Evolutionary conservation across 2,329 filamentous ascomycete genomes (phyloP).

Genomic region (Pseudogymnoascus sp.): DNA sequence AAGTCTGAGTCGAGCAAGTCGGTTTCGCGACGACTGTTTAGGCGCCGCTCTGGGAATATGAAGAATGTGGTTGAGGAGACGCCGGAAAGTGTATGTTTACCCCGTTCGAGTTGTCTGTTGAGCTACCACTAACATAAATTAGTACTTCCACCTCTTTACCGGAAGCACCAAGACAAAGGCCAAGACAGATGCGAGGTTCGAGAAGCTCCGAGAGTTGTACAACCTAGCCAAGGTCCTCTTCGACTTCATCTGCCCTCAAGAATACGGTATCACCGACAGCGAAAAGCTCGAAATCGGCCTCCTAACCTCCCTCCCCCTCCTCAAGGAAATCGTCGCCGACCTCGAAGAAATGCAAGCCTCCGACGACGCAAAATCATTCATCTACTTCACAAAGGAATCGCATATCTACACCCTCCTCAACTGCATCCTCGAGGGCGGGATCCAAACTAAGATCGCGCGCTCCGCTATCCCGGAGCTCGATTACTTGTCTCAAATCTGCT

Average conservation of each 20-base stretch:
- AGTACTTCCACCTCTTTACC: conserved; percentile 88
- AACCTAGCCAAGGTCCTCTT: conserved; percentile 91
- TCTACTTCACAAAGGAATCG: conserved; percentile 99
- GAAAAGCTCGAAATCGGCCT: conserved; percentile 99
- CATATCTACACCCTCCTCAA: conserved; percentile 98
- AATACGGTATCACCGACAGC: conserved; percentile 91
- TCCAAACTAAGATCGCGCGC: conserved; percentile 93
- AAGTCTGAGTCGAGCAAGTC: conserved; percentile 26
- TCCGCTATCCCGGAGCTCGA: conserved; percentile 95
- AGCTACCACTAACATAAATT: conserved; percentile 31
- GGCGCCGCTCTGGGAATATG: conserved; percentile 45
- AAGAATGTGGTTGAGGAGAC: conserved; percentile 47
- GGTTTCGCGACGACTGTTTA: conserved; percentile 47
- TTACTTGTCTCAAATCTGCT: conserved; percentile 95
- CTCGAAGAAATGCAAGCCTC: conserved; percentile 96
- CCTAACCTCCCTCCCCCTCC: conserved; percentile 82
- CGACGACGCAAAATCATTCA: conserved; percentile 88
- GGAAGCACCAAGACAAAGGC: conserved; percentile 67
- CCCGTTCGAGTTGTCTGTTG: not conserved
- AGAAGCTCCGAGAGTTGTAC: conserved; percentile 88
- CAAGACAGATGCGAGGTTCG: conserved; percentile 77
- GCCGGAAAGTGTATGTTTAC: conserved; percentile 35
- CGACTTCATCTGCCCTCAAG: conserved; percentile 96
- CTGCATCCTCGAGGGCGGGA: conserved; percentile 93
- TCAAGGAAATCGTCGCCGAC: conserved; percentile 95